These are phyloP conservation scores for Selaginella tamariscina DNA, from an alignment of 75 land plant genomes.

Conservation along the genomic window DNA sequence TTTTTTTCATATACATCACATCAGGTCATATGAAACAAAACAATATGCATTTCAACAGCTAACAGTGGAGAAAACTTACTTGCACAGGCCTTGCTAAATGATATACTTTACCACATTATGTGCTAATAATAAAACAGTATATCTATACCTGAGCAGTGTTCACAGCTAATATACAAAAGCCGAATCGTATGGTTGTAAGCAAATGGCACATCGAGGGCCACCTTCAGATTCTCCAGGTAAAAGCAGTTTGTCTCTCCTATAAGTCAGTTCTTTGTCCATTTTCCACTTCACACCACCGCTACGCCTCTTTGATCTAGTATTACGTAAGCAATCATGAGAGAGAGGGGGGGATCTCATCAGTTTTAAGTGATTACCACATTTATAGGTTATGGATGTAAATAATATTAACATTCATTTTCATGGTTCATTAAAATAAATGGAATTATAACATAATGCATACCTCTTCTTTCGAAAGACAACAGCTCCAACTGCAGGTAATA, in stretches of 20 bases:
- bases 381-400: too few relatives aligned
- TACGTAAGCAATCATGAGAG: slow-evolving; percentile 13
- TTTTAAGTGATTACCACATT: too few relatives aligned
- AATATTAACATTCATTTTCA: too few relatives aligned
- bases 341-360: neutral
- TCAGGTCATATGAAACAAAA: too few relatives aligned
- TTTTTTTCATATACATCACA: too few relatives aligned
- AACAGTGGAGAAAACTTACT: neutral
- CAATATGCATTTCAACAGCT: neutral
- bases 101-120: too few relatives aligned
- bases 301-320: slow-evolving; percentile 34
- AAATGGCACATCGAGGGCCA: slow-evolving; percentile 38
- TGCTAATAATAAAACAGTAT: slow-evolving; percentile 4
- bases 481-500: neutral
- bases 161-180: slow-evolving; percentile 39
- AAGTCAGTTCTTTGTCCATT: slow-evolving; percentile 25
- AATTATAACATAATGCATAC: too few relatives aligned
- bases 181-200: slow-evolving; percentile 25
- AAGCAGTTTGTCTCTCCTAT: slow-evolving; percentile 24
- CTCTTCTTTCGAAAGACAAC: neutral
- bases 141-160: slow-evolving; percentile 52
- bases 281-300: slow-evolving; percentile 35
- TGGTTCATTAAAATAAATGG: too few relatives aligned
- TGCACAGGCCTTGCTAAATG: neutral
- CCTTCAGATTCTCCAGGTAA: neutral